A percentile compares a stretch with the other conserved stretches of the same genome.
These are phyloP conservation scores for Lophiostoma macrostomum DNA, from an alignment of 495 filamentous ascomycete genomes.

Conservation along the genomic window DNA sequence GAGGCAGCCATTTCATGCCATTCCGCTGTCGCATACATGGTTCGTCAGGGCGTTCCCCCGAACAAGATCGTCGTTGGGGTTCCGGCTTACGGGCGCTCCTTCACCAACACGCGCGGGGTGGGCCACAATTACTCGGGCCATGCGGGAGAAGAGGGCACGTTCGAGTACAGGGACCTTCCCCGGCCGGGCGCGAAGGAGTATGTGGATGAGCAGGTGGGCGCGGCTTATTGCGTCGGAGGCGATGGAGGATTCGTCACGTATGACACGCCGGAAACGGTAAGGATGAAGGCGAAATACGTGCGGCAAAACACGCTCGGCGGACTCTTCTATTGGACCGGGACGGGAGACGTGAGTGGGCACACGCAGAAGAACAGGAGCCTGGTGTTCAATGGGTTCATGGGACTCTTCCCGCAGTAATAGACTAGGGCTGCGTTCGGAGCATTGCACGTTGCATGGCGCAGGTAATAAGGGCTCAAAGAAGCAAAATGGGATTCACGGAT, in stretches of 20 bases:
- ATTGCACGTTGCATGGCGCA: constrained; percentile 9
- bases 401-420: constrained; percentile 28
- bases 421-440: constrained; percentile 1
- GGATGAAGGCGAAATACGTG: constrained; percentile 77
- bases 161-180: constrained; percentile 78
- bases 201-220: constrained; percentile 63
- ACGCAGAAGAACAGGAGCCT: constrained; percentile 55
- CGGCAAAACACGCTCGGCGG: constrained; percentile 74
- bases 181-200: constrained; percentile 65
- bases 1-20: constrained; percentile 60
- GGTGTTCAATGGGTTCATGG: constrained; percentile 45
- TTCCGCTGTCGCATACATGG: constrained; percentile 63
- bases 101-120: constrained; percentile 61
- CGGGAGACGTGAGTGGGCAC: constrained; percentile 59
- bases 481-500: background rate
- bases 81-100: constrained; percentile 78
- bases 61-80: constrained; percentile 77
- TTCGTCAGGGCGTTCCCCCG: constrained; percentile 62
- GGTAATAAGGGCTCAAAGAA: too few species aligned
- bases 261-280: constrained; percentile 80
- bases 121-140: constrained; percentile 61
- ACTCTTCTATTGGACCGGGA: constrained; percentile 90
- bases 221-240: constrained; percentile 73
- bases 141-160: constrained; percentile 75
- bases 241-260: constrained; percentile 88